Evolutionary conservation across 2,329 filamentous ascomycete genomes (phyloP), one percentile per base, ranked within the genome.

Genomic region (Sclerotinia sclerotiorum): DNA sequence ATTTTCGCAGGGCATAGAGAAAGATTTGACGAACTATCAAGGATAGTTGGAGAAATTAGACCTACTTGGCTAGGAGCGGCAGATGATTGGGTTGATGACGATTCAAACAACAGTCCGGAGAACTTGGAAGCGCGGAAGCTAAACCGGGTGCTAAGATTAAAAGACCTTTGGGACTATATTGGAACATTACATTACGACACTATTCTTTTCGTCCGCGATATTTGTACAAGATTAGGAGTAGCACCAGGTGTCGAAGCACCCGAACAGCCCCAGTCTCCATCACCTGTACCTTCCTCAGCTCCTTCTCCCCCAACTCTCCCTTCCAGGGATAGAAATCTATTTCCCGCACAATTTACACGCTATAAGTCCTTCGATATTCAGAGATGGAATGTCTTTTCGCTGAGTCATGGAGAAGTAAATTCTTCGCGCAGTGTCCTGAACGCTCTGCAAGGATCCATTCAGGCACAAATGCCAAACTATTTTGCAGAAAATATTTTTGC

Each of bases 51-150:
- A 19, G 21, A 19, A 13, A 39, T 6, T 21, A 29, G 13, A 5
- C 46, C 60, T 13, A 7, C 21, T 5, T 62, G 44, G 46, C 46
- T 51, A 39, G 60, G 46, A 51, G 27, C 60, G 21, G 32, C 60
- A 39, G n/a, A 51, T 62, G 46, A 51, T 7, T 62, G 60, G 60
- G 21, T 39, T 24, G 60, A 62, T 39, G 60, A 62, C 24, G 3
- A 27, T 62, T 27, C 60, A 21, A n/a, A 51, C 15, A 27, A 51
- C n/a, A 27, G 7, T 39, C 46, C 8, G 15, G 46, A 62, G 29
- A 51, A 62, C 27, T 2, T 51, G 46, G 32, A 51, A 17, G 60
- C 46, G 29, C 60, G 44, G n/a, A 51, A 5, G 29, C 46, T 62
- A 6, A 39, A 11, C n/a, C n/a, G 29, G 7, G 39, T 62, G 1